phyloP scores from a whole-genome alignment of 2,329 filamentous ascomycete species.

The Fusarium nodosum region DNA sequence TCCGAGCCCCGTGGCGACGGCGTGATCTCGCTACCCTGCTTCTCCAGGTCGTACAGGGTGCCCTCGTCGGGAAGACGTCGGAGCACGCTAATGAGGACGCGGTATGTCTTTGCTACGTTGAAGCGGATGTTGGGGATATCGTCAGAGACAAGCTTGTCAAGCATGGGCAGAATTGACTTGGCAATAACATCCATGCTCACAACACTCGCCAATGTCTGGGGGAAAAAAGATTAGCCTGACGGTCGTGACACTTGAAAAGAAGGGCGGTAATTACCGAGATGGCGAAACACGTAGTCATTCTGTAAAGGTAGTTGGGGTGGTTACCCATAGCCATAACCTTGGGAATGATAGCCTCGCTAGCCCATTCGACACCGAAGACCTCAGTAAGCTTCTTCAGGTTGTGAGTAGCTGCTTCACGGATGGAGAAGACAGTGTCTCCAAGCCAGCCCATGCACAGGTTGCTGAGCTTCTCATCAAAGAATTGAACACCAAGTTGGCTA shows the following conservation, averaged over 20 bases:
- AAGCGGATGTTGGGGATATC: slow-evolving; percentile 99
- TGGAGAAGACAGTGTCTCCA: slow-evolving; percentile 98
- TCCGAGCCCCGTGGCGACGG: slow-evolving; percentile 81
- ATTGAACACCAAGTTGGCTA: slow-evolving; percentile 94
- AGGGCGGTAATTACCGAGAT: slow-evolving; percentile 80
- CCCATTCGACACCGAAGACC: slow-evolving; percentile 98
- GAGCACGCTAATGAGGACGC: slow-evolving; percentile 89
- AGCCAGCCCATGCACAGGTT: slow-evolving; percentile 98
- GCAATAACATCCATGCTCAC: slow-evolving; percentile 94
- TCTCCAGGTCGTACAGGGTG: slow-evolving; percentile 87
- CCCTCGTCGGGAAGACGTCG: slow-evolving; percentile 90
- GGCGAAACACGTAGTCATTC: slow-evolving; percentile 99
- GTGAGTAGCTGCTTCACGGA: slow-evolving; percentile 95
- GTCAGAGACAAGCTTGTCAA: slow-evolving; percentile 92
- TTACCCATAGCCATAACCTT: slow-evolving; percentile 99
- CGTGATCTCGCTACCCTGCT: slow-evolving; percentile 72
- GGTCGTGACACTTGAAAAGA: neutral
- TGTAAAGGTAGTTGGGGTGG: slow-evolving; percentile 98
- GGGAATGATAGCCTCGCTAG: slow-evolving; percentile 94
- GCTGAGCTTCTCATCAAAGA: slow-evolving; percentile 98
- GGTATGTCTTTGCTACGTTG: slow-evolving; percentile 98
- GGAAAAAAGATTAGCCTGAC: slow-evolving; percentile 44
- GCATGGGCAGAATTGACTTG: slow-evolving; percentile 93
- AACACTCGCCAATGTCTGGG: slow-evolving; percentile 89
- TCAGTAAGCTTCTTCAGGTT: slow-evolving; percentile 99